Base-by-base conservation (phyloP, 1,284 basidiomycete species). In the Cutaneotrichosporon dermatis region DNA sequence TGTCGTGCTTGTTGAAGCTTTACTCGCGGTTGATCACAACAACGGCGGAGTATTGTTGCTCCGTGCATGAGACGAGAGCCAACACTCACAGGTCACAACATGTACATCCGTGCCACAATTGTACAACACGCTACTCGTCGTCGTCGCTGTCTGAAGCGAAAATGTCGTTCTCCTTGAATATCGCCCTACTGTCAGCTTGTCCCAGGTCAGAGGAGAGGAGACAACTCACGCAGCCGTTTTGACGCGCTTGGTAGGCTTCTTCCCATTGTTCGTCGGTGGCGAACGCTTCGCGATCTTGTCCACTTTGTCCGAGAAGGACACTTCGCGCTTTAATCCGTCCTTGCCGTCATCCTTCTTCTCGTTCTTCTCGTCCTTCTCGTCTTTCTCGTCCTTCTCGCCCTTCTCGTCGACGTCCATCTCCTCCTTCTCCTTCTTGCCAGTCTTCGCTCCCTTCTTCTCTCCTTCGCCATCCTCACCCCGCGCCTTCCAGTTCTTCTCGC, bases 141-240 rank as follows among this genome's bases (percentile, higher is more conserved):
- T 57, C 57, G 1, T 65, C 64, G 8, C 48, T 50, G 52, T 65
- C 63, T 0, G 65, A 60, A 4, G 59, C 67, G 53, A 69, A 69
- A 8, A 69, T 66, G 59, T 69, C 67, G 39, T 69, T 60, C 33
- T 69, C 67, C 41, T 63, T 64, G 58, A 54, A 66, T n/a, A 33
- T 3, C 7, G 37, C 40, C 2, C 66, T 68, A 44, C 11, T 7
- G 51, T 65, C 49, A 65, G 59, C 49, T 55, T 25, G 25, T 25
- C 25, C 25, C 4, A 4, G 1, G 3, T 3, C 4, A 5, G 5
- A 2, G 2, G 10, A 25, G 9, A 37, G 12, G 39, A 8, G 25
- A 25, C 25, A 25, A 58, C 66, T 60, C 58, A 67, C 62, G 66
- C 66, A 10, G 52, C 53, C 5, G 60, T 54, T 45, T 66, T 64